Base-by-base conservation (phyloP, 1,284 basidiomycete species). In the Fomitiporia mediterranea region DNA sequence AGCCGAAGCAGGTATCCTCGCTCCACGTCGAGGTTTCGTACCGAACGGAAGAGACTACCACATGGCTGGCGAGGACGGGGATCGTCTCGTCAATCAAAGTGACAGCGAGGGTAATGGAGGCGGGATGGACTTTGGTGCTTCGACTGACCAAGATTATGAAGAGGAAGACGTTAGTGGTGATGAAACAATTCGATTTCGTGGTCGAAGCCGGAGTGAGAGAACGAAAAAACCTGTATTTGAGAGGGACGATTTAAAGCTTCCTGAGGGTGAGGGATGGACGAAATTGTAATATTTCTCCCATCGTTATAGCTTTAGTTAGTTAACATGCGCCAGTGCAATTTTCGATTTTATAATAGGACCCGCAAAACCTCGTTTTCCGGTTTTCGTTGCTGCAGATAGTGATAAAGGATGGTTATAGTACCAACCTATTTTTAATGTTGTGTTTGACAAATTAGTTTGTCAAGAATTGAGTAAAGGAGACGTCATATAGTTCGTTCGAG, bases 1-100 rank as follows among this genome's bases (percentile, higher is more conserved):
- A 68, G 84, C 84, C 0, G 84, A 86, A 66, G 84, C 84, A 19
- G 84, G 84, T 19, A 13, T 44, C 27, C 63, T 86, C 38, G 80
- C 74, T 57, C 55, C 55, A 23, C 70, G 71, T 59, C 72, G 82
- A 7, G 84, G 84, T 43, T 86, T 79, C 62, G 75, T 86, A 34
- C 67, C 68, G 62, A 67, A 66, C 57, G 42, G 63, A 23, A 62
- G 64, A 47, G 64, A 64, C 51, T 61, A 60, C 50, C 56, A 59
- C 11, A 61, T 61, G 54, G 60, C 51, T 47, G 60, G 62, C 49
- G 67, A 69, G 60, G 66, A 66, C 55, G 64, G 68, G 60, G 59
- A 67, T 62, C 59, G 67, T 52, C 63, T 68, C 19, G 50, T 50
- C 15, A n/a, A 39, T 54, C 15, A 40, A 17, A 15, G 17, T 32